Evolutionary conservation across 306 rosid species (phyloP), one percentile per base, ranked within the genome.

Genomic region (Medicago ruthenica): DNA sequence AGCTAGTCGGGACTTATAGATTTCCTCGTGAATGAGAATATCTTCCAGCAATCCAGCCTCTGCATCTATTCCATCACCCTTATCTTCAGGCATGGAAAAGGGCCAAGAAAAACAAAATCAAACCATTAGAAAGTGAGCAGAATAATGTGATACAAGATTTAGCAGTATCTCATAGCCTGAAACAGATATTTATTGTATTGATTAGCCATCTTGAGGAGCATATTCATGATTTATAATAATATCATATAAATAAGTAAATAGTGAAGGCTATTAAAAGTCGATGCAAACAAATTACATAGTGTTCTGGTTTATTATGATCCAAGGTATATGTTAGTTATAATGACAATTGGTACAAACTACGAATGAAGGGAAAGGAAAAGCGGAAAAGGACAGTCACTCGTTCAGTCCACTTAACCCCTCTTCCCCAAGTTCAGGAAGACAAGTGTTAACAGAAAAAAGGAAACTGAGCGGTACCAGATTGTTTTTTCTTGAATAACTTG

Each of bases 401-500:
- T 62, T 47, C 44, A 53, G 27, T 45, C 17, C 63, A 54, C 24
- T 48, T 34, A 57, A 76, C 16, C 44, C 70, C 14, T 50, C 42
- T 31, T 21, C 21, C 70, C 37, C 5, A 42, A 53, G 37, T 60
- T 69, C 40, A 67, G 79, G 57, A 47, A 64, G 40, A 69, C 9
- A 83, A 58, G 15, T 31, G 73, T 39, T 70, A 78, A 34, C 62
- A 71, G 54, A 18, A 40, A 68, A 79, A 50, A 6, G 69, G 74
- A 73, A 79, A 53, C 13, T 45, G 21, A 50, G 81, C 7, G 40
- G 78, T 86, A 91, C 99, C 98, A 41, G 89, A 67, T 73, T 89
- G 98, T 74, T 89, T 88, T 88, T 92, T 92, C 91, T 96, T 96
- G 63, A 92, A 83, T n/a, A 75, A 88, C 74, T 96, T 96, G 75